Evolutionary conservation across 371 early-diverging fungal genomes (phyloP).

Genomic region (Amoeboaphelidium protococcarum): DNA sequence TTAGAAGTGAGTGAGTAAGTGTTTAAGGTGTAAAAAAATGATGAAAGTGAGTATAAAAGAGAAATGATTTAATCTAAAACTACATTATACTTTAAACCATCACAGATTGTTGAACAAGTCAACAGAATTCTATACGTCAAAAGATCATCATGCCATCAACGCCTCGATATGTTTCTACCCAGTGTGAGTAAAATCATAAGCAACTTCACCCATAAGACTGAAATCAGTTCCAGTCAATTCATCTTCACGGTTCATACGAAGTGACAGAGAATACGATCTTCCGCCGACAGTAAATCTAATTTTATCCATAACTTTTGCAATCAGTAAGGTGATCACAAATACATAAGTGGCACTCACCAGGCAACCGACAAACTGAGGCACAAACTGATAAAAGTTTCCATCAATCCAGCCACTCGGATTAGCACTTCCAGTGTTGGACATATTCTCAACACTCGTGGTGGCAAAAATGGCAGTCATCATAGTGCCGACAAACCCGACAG

Average conservation of each 20-base stretch:
- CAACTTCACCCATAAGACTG: constrained; percentile 18
- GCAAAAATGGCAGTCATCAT: constrained; percentile 73
- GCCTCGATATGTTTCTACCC: not conserved
- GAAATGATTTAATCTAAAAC: too few relatives aligned
- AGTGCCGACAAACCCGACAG: constrained; percentile 63
- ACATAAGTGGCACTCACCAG: constrained; percentile 48
- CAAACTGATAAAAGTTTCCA: constrained; percentile 30
- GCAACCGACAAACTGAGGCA: constrained; percentile 47
- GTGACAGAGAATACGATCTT: not conserved
- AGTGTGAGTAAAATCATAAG: constrained; percentile 2
- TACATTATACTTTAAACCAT: too few relatives aligned
- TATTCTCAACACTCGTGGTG: constrained; percentile 31
- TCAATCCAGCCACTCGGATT: constrained; percentile 39
- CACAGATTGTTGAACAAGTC: too few relatives aligned
- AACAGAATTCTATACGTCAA: not conserved
- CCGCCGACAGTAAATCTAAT: constrained; percentile 47
- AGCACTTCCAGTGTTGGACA: constrained; percentile 31
- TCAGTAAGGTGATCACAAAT: constrained; percentile 37
- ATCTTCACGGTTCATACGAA: constrained; percentile 20
- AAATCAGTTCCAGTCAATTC: constrained; percentile 45
- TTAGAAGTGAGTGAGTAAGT: too few relatives aligned
- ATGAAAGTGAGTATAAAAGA: too few relatives aligned
- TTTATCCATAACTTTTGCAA: constrained; percentile 44
- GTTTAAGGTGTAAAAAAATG: too few relatives aligned
- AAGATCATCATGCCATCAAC: not conserved